Percentiles rank a stretch among this genome's conserved stretches.
These are phyloP conservation scores for Vaccinium corymbosum DNA, from an alignment of 148 eudicot species.

Conservation along the genomic window DNA sequence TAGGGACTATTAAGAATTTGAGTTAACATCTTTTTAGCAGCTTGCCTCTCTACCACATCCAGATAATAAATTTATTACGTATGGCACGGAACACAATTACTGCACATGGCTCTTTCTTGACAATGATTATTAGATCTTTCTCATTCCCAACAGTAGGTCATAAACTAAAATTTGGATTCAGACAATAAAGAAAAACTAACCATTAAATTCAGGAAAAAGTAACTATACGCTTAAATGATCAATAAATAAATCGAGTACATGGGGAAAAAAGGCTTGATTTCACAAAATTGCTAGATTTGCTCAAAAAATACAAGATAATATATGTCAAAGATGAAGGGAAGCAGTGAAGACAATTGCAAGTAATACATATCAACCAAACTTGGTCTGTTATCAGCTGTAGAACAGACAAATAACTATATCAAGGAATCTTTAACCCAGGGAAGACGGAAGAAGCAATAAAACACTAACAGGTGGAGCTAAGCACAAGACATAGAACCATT, in stretches of 20 bases:
- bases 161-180: neutral
- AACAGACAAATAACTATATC: neutral
- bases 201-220: neutral
- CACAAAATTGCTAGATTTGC: neutral
- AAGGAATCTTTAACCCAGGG: neutral
- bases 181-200: neutral
- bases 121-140: neutral
- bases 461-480: neutral
- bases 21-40: neutral
- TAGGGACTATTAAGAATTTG: neutral
- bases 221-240: neutral
- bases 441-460: neutral
- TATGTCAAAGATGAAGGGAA: constrained; percentile 2
- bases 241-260: neutral
- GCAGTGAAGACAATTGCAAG: neutral
- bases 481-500: neutral
- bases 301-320: neutral
- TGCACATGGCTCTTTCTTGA: neutral
- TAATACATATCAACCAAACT: neutral
- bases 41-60: constrained; percentile 1
- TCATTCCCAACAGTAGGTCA: neutral
- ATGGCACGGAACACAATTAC: neutral
- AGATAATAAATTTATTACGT: neutral
- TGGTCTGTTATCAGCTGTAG: neutral
- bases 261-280: neutral